These are phyloP conservation scores for Coemansia sp. DNA, from an alignment of 192 early-diverging fungal genomes.

Conservation along the genomic window DNA sequence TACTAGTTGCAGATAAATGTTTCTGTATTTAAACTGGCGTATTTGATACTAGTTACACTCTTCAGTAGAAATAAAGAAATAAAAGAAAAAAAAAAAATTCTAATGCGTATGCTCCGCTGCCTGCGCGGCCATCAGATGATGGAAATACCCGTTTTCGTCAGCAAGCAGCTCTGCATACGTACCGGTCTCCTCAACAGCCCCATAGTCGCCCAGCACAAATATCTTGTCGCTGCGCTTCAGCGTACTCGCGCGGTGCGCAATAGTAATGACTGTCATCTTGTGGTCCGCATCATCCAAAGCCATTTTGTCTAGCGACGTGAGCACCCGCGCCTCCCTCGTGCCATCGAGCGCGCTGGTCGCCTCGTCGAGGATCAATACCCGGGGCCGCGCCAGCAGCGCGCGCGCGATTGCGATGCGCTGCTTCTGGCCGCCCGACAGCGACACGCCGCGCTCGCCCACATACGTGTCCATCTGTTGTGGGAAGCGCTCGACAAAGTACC, in stretches of 20 bases:
- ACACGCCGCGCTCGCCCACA: conserved; percentile 76
- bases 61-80: too few species aligned
- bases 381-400: conserved; percentile 74
- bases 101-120: conserved; percentile 23
- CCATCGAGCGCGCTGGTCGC: conserved; percentile 77
- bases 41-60: too few species aligned
- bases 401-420: conserved; percentile 74
- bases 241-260: conserved; percentile 77
- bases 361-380: conserved; percentile 74
- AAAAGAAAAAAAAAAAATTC: neutral
- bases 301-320: conserved; percentile 59
- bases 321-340: conserved; percentile 63
- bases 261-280: conserved; percentile 67
- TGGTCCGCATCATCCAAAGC: neutral
- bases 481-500: conserved; percentile 69
- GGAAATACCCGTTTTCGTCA: conserved; percentile 55
- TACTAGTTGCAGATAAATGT: too few species aligned
- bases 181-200: conserved; percentile 65
- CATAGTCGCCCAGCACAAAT: conserved; percentile 59
- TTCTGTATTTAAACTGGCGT: too few species aligned
- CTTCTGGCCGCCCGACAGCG: conserved; percentile 63
- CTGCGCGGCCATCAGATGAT: conserved; percentile 48
- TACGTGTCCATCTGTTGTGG: conserved; percentile 85
- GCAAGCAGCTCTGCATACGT: conserved; percentile 64
- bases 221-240: conserved; percentile 75